Evolutionary conservation across 1,284 basidiomycete species (phyloP), one percentile per base, ranked within the genome.

Genomic region (Rhodotorula sp.): DNA sequence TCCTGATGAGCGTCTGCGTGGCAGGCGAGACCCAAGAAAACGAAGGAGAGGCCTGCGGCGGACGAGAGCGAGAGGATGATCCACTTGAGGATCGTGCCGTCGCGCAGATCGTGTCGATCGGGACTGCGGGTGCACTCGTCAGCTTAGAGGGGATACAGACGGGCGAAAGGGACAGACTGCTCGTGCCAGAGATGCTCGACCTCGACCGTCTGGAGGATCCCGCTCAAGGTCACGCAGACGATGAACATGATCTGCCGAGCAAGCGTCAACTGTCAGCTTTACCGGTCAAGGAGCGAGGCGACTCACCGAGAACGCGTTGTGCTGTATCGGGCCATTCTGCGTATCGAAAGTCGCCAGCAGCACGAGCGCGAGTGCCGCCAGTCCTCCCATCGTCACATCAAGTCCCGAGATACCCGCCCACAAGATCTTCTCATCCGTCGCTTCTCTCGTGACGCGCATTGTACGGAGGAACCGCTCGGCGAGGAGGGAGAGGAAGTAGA

Each of bases 101-200:
- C 65, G 36, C 54, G 60, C 22, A 72, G 59, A 51, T 65, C 64
- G 46, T 63, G 39, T 0, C 71, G 71, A 48, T 72, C 71, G 0
- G 71, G 67, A 27, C 70, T 71, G 49, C 6, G 34, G 1, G 11
- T 1, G 20, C 30, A 7, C 15, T 13, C 7, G 17, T 56, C 53
- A 34, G 55, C 3, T 20, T 24, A 53, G 7, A 27, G 44, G 20
- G 20, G 24, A 29, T 6, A 44, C 10, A 17, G 8, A 4, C 44
- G 47, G 9, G 8, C 20, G 54, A 27, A 3, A 27, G 8, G 20
- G 46, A 30, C 66, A 2, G n/a, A 68, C 70, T 72, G 71, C 34
- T 72, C 71, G 51, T 72, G 67, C 67, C 64, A 69, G 3, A 72
- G 52, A 3, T 64, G 71, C n/a, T 69, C 64, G 29, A 72, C 67